Evolutionary conservation across 2,329 filamentous ascomycete species (phyloP).

Genomic region (Dactylonectria estremocensis): DNA sequence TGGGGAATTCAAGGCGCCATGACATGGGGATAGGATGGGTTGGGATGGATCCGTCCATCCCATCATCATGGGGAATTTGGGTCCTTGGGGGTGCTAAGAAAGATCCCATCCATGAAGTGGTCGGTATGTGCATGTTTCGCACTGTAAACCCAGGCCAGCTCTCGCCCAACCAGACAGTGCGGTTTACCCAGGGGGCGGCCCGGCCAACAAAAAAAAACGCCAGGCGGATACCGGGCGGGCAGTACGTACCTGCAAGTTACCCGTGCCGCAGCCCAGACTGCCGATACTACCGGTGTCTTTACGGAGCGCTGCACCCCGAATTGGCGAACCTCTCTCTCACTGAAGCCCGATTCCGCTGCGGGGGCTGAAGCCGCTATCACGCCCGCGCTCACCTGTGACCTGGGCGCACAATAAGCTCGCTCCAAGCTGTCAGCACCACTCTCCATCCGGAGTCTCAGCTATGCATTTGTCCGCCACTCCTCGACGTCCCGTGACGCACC

Average conservation of each 20-base stretch:
- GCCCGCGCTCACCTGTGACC: neutral
- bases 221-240: slow-evolving; percentile 6
- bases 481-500: slow-evolving; percentile 3
- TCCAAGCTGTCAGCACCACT: neutral
- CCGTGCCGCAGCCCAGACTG: slow-evolving; percentile 16
- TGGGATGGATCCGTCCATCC: slow-evolving; percentile 26
- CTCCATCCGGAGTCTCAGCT: neutral
- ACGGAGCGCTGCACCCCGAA: neutral
- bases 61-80: slow-evolving; percentile 14
- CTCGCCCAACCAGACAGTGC: slow-evolving; percentile 12
- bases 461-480: neutral
- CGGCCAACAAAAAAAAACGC: slow-evolving; percentile 24
- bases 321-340: neutral
- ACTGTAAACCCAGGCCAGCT: slow-evolving; percentile 18
- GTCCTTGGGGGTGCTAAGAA: neutral
- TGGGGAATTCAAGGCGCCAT: slow-evolving; percentile 36
- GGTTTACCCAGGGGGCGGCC: neutral
- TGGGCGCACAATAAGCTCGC: neutral
- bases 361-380: neutral
- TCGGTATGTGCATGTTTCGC: neutral
- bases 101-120: slow-evolving; percentile 15
- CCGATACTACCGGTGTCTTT: slow-evolving; percentile 15
- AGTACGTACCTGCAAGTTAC: slow-evolving; percentile 21
- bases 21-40: slow-evolving; percentile 37
- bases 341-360: neutral